Evolutionary conservation across 768 basidiomycete species (phyloP).

Genomic region (Phylloporus sp.): DNA sequence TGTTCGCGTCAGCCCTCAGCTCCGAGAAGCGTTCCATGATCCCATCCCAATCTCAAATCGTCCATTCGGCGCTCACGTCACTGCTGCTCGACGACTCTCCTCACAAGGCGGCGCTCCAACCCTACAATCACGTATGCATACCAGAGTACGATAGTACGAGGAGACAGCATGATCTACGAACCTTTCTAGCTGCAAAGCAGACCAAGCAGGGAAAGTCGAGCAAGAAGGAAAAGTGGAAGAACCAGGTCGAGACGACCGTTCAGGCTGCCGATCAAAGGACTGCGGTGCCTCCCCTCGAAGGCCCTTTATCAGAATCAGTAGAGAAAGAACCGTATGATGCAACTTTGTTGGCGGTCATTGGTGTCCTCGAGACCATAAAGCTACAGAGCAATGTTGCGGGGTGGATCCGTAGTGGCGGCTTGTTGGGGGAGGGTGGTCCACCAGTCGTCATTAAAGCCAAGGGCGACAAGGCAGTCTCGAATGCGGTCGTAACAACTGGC

Average conservation of each 20-base stretch:
- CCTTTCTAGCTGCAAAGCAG: conserved; percentile 17
- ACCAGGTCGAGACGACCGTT: neutral
- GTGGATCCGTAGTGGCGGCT: conserved; percentile 59
- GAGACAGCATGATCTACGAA: conserved; percentile 37
- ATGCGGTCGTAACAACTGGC: conserved; percentile 1
- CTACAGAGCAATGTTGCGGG: conserved; percentile 58
- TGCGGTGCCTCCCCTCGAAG: neutral
- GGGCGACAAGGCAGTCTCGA: neutral
- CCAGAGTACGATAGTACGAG: conserved; percentile 53
- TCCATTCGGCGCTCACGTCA: conserved; percentile 44
- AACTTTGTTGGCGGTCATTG: conserved; percentile 58
- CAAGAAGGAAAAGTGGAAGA: conserved; percentile 4
- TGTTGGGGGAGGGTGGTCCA: conserved; percentile 19
- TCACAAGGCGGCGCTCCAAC: conserved; percentile 59
- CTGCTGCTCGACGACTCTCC: conserved; percentile 51
- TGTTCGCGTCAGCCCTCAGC: conserved; percentile 23
- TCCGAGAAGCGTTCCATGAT: conserved; percentile 4
- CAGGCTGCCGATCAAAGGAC: neutral
- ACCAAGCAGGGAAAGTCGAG: conserved; percentile 8
- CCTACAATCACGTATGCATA: conserved; percentile 78
- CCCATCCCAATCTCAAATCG: conserved; percentile 1
- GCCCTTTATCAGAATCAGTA: neutral
- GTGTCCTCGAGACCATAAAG: conserved; percentile 57
- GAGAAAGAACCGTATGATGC: conserved; percentile 38
- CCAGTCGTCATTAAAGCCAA: neutral